Conservation (phyloP, 2,329 filamentous ascomycete species). For the Cercospora zeina region DNA sequence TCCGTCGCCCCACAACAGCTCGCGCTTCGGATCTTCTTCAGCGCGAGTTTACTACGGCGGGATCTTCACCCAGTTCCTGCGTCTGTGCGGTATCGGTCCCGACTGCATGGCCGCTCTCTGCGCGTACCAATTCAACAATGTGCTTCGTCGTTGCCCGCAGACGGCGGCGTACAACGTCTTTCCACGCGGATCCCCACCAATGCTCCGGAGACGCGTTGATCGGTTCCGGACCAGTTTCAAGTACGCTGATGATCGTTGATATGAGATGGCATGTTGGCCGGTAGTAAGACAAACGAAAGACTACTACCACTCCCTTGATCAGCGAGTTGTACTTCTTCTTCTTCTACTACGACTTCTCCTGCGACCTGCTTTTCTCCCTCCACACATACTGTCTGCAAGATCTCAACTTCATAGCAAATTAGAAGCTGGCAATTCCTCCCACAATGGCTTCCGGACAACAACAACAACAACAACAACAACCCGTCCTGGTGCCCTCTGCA, state of each 20-base stretch:
- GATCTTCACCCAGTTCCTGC: slow-evolving; percentile 13
- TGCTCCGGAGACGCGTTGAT: slow-evolving; percentile 6
- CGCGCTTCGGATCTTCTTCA: slow-evolving; percentile 17
- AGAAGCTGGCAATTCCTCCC: neutral
- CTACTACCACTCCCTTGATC: neutral
- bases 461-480: slow-evolving; percentile 34
- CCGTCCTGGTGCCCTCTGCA: slow-evolving; percentile 49
- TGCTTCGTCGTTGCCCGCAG: neutral
- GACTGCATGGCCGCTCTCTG: slow-evolving; percentile 7
- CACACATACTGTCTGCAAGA: neutral
- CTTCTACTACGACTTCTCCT: neutral
- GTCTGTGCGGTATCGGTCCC: slow-evolving; percentile 10
- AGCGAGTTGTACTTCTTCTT: too few species aligned
- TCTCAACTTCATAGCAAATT: neutral
- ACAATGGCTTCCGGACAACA: slow-evolving; percentile 5
- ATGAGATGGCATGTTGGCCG: neutral
- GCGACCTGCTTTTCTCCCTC: neutral
- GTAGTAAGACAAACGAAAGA: neutral
- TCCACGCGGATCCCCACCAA: slow-evolving; percentile 20
- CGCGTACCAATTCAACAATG: neutral
- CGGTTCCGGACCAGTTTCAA: slow-evolving; percentile 15
- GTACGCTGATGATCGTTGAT: slow-evolving; percentile 4
- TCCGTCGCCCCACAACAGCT: slow-evolving; percentile 9
- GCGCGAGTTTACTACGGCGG: slow-evolving; percentile 6
- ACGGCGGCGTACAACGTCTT: neutral